Evolutionary conservation across 2,329 filamentous ascomycete genomes (phyloP), one percentile per base, ranked within the genome.

Genomic region (Sphaceloma murrayae): DNA sequence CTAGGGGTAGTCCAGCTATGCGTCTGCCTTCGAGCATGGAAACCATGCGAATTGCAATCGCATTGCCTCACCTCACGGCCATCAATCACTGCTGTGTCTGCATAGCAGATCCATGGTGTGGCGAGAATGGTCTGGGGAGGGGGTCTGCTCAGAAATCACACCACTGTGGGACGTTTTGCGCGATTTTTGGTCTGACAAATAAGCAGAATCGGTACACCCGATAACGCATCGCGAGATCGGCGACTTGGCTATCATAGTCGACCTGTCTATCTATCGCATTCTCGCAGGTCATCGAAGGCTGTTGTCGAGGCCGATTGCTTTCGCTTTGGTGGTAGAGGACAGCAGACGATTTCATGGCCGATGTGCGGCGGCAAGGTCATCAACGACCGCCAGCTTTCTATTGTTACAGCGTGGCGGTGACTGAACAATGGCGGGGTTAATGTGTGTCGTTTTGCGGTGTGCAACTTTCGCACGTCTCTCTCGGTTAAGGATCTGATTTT

Each of bases 181-280:
- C 24, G 36, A 40, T 40, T 40, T 40, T 40, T 40, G 22, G 36
- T 40, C 36, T 40, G 19, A 40, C 36, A 40, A 40, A 40, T 40
- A 40, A 40, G 22, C n/a, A 8, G 21, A 27, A 14, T 24, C 36
- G 36, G 36, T 40, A 18, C 36, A 24, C n/a, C 36, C 36, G 36
- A 40, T 40, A 40, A 27, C 14, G 29, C 18, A 4, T 24, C 18
- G 21, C 36, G 33, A 40, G 36, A 40, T 40, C 36, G 22, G 33
- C 36, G 22, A 27, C 36, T 40, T 40, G 22, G 36, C 36, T 40
- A 29, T 29, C 36, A 27, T 9, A 24, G 36, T 5, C 29, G n/a
- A 18, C 10, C 24, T 24, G 22, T 24, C 29, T 17, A 16, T 29
- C 5, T 40, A 40, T 40, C 36, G 36, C 24, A 14, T 40, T 21